Percentiles rank a stretch among this genome's conserved stretches.
Conservation (phyloP, 768 basidiomycete genomes). For the Leccinum longicurvipes region DNA sequence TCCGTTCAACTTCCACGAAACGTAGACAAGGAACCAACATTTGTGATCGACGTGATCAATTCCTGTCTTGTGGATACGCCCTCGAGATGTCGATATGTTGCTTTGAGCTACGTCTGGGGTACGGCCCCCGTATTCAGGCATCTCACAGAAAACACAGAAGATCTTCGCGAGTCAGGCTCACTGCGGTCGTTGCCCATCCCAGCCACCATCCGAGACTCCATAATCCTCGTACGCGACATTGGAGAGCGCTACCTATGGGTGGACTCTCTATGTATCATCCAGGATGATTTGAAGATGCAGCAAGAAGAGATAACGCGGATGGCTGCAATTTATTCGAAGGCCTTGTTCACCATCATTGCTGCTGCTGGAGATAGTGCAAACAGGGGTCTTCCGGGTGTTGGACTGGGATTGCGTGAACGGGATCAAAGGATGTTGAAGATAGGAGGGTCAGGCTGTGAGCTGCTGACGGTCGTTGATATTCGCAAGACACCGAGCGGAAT, state of each 20-base stretch:
- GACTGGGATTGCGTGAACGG: neutral
- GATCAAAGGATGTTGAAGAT: slow-evolving; percentile 11
- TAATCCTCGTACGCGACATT: slow-evolving; percentile 17
- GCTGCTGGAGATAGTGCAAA: slow-evolving; percentile 10
- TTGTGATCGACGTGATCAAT: slow-evolving; percentile 15
- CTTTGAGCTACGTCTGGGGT: slow-evolving; percentile 27
- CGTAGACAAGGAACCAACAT: slow-evolving; percentile 1
- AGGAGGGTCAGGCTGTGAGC: slow-evolving; percentile 1
- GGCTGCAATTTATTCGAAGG: slow-evolving; percentile 18
- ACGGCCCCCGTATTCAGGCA: slow-evolving; percentile 7
- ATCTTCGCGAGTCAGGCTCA: slow-evolving; percentile 4
- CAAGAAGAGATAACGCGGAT: slow-evolving; percentile 21
- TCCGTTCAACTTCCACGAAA: neutral
- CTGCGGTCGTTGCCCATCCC: slow-evolving; percentile 11
- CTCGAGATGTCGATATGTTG: slow-evolving; percentile 19
- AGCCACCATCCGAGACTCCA: slow-evolving; percentile 23
- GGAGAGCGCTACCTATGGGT: slow-evolving; percentile 28
- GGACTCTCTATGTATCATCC: slow-evolving; percentile 24
- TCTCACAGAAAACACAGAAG: slow-evolving; percentile 3
- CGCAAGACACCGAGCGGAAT: neutral
- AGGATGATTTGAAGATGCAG: slow-evolving; percentile 16
- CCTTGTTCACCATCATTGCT: slow-evolving; percentile 22
- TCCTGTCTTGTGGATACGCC: slow-evolving; percentile 17
- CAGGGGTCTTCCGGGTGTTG: slow-evolving; percentile 11
- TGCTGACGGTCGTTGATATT: slow-evolving; percentile 11